A percentile compares a stretch with the other conserved stretches of the same genome.
Evolutionary conservation across 148 eudicot species (phyloP).

Genomic region (Oxyria digyna): DNA sequence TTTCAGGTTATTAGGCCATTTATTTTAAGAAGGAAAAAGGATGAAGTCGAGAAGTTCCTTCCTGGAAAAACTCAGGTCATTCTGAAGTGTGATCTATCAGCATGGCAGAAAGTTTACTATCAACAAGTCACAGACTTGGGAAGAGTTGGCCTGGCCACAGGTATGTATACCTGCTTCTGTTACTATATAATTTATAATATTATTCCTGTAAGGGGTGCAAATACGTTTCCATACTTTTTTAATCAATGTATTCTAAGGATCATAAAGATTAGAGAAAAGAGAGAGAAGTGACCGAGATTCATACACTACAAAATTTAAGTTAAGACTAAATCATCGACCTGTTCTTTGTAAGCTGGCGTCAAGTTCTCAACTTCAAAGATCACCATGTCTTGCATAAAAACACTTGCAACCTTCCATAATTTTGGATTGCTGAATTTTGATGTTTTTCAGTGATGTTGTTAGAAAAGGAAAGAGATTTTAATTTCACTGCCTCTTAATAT

Average conservation of each 20-base stretch:
- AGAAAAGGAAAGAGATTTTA: neutral
- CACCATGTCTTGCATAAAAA: neutral
- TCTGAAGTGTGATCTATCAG: constrained; percentile 90
- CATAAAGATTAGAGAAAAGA: neutral
- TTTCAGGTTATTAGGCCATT: constrained; percentile 95
- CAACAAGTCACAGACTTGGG: constrained; percentile 88
- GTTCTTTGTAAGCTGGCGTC: neutral
- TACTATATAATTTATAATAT: too few species aligned
- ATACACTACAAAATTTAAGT: neutral
- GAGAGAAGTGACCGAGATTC: neutral
- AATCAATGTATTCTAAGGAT: neutral
- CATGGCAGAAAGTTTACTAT: constrained; percentile 97
- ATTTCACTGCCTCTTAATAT: neutral
- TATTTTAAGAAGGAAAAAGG: constrained; percentile 89
- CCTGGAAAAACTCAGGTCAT: constrained; percentile 91
- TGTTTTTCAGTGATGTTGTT: neutral
- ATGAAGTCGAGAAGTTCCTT: constrained; percentile 94
- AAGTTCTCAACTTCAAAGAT: neutral
- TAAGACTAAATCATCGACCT: neutral
- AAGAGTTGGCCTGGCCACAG: constrained; percentile 83
- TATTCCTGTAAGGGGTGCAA: neutral
- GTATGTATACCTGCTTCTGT: constrained; percentile 18
- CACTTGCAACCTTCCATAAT: too few species aligned
- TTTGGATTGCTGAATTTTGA: neutral
- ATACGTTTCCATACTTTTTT: neutral